Base-by-base conservation (phyloP, 306 rosid species). In the Quercus alba region DNA sequence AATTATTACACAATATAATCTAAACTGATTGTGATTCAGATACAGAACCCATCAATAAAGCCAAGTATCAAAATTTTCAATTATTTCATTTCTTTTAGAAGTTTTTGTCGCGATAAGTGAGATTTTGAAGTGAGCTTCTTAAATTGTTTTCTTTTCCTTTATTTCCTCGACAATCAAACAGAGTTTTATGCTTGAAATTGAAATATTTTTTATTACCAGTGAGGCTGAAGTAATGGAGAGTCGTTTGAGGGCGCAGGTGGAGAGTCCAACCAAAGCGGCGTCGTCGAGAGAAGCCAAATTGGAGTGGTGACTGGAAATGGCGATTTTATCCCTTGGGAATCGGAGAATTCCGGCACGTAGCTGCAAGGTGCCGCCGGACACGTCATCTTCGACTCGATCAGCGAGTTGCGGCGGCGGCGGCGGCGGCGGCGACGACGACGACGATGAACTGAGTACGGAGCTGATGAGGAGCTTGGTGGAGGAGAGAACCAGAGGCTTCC, bases 401-500 rank as follows among this genome's bases (percentile, higher is more conserved):
- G 25, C 15, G 35, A 75, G 75, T 13, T 59, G 81, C 35, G 81
- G 78, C 5, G 89, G 8, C 0, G 38, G 7, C 6, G 38, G 38
- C 38, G 38, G 7, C 41, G 7, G 1, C 54, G 80, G 0, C 35
- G 6, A 0, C 38, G 38, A 5, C 35, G 81, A 74, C 5, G 89
- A 12, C 54, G 81, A 81, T 3, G 89, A 81, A 41, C 58, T 77
- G 49, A 90, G 77, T 12, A 90, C 76, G 71, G 97, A 93, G 73
- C 77, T 83, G 80, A 95, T 5, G 55, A 86, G 77, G 51, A 76
- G 56, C 59, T 85, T 93, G 41, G 99, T 91, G 52, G 96, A 93
- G 80, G 86, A 81, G 25, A 95, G 93, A 3, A 95, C 66, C 83
- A 93, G 85, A 30, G 98, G 97, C 77, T 92, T 90, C 80, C 99